A percentile compares a stretch with the other conserved stretches of the same genome.
phyloP scores from a whole-genome alignment of 2,329 filamentous ascomycete genomes.

The Alternaria sp. region DNA sequence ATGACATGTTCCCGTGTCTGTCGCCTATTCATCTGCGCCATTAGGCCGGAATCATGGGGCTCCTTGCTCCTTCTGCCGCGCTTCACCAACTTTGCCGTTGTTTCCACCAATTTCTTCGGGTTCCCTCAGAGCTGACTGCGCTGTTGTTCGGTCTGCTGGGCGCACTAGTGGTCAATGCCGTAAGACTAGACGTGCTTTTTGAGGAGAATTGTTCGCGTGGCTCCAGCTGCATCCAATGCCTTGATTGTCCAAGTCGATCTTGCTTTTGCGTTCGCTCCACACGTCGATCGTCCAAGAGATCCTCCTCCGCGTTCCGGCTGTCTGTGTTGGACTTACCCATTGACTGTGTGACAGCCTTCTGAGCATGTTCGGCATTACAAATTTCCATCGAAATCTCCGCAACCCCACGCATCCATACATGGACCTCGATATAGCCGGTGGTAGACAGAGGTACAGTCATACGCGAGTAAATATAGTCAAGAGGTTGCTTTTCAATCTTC shows the following conservation, averaged over 20 bases:
- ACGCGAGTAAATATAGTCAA: neutral
- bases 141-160: neutral
- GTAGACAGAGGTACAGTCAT: neutral
- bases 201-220: slow-evolving; percentile 2
- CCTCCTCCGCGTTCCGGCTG: slow-evolving; percentile 4
- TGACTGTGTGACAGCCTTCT: slow-evolving; percentile 1
- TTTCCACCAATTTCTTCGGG: neutral
- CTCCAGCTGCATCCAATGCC: neutral
- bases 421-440: neutral
- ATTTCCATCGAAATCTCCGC: slow-evolving; percentile 7
- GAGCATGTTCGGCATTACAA: neutral
- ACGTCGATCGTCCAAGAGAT: slow-evolving; percentile 4
- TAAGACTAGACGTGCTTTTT: neutral
- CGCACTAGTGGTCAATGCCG: neutral
- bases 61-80: slow-evolving; percentile 12
- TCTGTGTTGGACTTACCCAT: neutral
- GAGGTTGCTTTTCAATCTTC: slow-evolving; percentile 3
- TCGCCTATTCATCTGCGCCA: slow-evolving; percentile 2
- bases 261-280: slow-evolving; percentile 11
- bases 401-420: slow-evolving; percentile 4
- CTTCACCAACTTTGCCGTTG: neutral
- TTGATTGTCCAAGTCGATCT: neutral
- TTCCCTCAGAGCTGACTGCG: neutral
- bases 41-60: slow-evolving; percentile 17
- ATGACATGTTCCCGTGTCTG: slow-evolving; percentile 5